These are phyloP conservation scores for Gastrolobium villosum DNA, from an alignment of 306 rosid species.

Conservation along the genomic window DNA sequence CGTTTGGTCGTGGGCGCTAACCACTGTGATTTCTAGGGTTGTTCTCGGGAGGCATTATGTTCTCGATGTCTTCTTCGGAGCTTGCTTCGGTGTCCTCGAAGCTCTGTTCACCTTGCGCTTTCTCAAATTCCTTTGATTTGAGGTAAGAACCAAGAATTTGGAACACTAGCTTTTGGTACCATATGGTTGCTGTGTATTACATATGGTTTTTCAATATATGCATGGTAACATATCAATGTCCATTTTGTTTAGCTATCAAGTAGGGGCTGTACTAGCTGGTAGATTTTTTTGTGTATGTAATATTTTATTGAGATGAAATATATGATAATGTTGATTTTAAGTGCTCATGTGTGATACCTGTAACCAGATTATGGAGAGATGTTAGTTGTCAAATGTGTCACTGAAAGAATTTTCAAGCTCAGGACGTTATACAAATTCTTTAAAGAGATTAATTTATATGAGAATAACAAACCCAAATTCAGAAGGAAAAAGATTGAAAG, in stretches of 20 bases:
- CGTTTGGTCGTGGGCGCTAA: constrained; percentile 69
- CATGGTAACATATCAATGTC: neutral
- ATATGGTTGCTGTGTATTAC: neutral
- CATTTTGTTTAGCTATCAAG: neutral
- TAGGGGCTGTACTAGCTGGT: constrained; percentile 6
- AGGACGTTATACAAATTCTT: neutral
- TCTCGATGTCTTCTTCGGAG: constrained; percentile 59
- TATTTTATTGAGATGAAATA: neutral
- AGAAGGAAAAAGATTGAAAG: neutral
- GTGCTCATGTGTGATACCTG: neutral
- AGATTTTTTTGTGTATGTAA: neutral
- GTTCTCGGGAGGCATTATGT: constrained; percentile 81
- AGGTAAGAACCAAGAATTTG: constrained; percentile 48
- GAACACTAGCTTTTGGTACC: neutral
- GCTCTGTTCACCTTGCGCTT: constrained; percentile 63
- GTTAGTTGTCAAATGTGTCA: neutral
- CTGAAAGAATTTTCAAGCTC: constrained; percentile 16
- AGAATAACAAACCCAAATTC: neutral
- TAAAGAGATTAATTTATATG: neutral
- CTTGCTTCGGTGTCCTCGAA: constrained; percentile 69
- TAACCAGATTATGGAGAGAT: constrained; percentile 17
- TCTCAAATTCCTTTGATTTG: constrained; percentile 50
- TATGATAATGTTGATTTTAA: constrained; percentile 2
- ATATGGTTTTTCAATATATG: neutral
- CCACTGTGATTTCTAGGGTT: constrained; percentile 67